phyloP scores from a whole-genome alignment of 2,329 filamentous ascomycete species.

The Trichoderma breve region DNA sequence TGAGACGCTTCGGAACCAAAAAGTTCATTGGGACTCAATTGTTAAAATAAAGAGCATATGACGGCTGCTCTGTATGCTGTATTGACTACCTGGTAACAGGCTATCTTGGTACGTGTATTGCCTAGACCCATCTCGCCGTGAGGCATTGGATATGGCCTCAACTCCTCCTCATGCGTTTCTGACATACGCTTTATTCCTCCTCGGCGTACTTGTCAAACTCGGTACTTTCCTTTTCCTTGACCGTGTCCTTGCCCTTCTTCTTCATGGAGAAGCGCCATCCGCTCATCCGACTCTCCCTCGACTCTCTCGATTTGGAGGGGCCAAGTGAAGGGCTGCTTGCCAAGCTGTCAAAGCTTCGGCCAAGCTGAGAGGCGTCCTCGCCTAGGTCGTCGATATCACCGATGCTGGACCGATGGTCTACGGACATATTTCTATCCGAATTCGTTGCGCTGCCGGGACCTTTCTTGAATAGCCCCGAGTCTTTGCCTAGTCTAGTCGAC shows the following conservation, averaged over 20 bases:
- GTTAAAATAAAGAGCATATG: neutral
- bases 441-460: conserved; percentile 55
- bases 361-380: conserved; percentile 44
- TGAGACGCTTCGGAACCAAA: rapidly evolving
- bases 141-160: neutral
- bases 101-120: neutral
- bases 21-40: neutral
- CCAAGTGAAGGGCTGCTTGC: conserved; percentile 57
- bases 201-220: conserved; percentile 47
- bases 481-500: conserved; percentile 55
- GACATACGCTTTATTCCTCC: conserved; percentile 27
- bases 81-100: neutral
- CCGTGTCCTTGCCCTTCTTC: conserved; percentile 54
- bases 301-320: conserved; percentile 46
- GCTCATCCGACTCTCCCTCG: conserved; percentile 49
- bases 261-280: conserved; percentile 59
- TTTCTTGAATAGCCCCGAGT: conserved; percentile 57
- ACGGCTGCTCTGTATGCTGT: neutral
- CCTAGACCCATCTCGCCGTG: neutral
- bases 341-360: conserved; percentile 56
- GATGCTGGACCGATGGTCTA: conserved; percentile 56
- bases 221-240: conserved; percentile 51
- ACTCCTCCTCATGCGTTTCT: neutral
- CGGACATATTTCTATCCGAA: conserved; percentile 56
- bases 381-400: conserved; percentile 54